A percentile compares a stretch with the other conserved stretches of the same genome.
Evolutionary conservation across 345 rosid species (phyloP).

Genomic region (Syzygium grande): DNA sequence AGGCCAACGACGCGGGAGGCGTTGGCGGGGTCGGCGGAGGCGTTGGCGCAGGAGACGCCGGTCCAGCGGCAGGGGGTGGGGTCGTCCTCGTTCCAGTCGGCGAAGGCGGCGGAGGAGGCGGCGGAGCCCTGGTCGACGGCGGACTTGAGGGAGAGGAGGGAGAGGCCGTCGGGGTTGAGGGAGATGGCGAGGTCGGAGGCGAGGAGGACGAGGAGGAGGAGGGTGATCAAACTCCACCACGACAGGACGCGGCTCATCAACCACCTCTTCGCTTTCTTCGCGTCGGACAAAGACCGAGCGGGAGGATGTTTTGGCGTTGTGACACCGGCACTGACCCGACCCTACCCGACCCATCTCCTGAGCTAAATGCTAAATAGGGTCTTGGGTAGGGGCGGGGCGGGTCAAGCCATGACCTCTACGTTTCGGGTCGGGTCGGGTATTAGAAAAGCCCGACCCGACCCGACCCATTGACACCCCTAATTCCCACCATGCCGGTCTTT

Average conservation of each 20-base stretch:
- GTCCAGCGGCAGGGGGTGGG: conserved; percentile 82
- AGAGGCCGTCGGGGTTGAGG: conserved; percentile 81
- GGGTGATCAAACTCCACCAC: conserved; percentile 9
- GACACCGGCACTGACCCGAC: too few species aligned
- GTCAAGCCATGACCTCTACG: too few species aligned
- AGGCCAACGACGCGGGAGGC: conserved; percentile 73
- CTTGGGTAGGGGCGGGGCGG: too few species aligned
- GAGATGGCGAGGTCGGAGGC: conserved; percentile 16
- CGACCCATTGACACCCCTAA: too few species aligned
- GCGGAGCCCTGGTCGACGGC: conserved; percentile 48
- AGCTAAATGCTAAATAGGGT: too few species aligned
- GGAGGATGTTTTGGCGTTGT: too few species aligned
- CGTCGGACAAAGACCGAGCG: too few species aligned
- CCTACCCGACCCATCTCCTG: too few species aligned
- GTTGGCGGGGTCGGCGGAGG: conserved; percentile 35
- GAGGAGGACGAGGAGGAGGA: conserved; percentile 4
- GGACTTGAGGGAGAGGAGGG: conserved; percentile 84
- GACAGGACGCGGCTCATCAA: neutral
- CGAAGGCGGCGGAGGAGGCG: conserved; percentile 30
- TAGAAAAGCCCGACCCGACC: too few species aligned
- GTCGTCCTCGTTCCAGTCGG: conserved; percentile 83
- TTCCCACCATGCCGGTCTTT: too few species aligned
- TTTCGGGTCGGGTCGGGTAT: too few species aligned
- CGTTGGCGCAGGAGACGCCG: conserved; percentile 78
- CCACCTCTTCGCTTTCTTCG: too few species aligned